Evolutionary conservation across 1,284 basidiomycete species (phyloP).

Genomic region (Cryptococcus hybrid): DNA sequence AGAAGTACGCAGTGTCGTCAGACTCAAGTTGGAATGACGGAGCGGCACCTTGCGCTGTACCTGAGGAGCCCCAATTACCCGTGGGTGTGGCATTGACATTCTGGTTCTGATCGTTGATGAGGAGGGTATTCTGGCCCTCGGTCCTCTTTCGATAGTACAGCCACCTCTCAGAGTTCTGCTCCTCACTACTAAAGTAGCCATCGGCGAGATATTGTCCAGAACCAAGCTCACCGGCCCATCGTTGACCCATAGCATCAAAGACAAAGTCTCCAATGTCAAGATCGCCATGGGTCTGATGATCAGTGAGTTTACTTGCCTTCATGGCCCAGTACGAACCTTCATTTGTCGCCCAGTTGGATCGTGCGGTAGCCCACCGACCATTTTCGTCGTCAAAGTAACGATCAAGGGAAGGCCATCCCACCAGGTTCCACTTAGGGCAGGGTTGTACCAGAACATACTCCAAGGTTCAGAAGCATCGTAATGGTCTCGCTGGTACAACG

Average conservation of each 20-base stretch:
- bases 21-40: conserved; percentile 57
- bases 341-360: conserved; percentile 87
- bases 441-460: conserved; percentile 98
- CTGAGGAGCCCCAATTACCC: conserved; percentile 58
- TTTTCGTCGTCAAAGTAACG: conserved; percentile 67
- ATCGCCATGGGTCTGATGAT: conserved; percentile 90
- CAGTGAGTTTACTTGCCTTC: conserved; percentile 74
- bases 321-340: conserved; percentile 80
- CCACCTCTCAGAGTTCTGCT: conserved; percentile 72
- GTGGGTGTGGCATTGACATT: conserved; percentile 67
- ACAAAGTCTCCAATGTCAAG: conserved; percentile 93
- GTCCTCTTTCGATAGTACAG: conserved; percentile 93
- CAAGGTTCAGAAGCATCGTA: conserved; percentile 85
- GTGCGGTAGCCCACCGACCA: conserved; percentile 86
- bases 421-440: conserved; percentile 77
- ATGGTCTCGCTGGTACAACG: conserved; percentile 91
- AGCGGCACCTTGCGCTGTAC: conserved; percentile 74
- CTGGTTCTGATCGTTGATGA: conserved; percentile 79
- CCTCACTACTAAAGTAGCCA: conserved; percentile 69
- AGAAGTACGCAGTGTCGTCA: conserved; percentile 80
- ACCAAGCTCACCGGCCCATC: conserved; percentile 95
- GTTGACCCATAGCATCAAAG: conserved; percentile 86
- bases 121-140: conserved; percentile 93
- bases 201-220: conserved; percentile 75
- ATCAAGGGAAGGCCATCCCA: conserved; percentile 87